Evolutionary conservation across 2,329 filamentous ascomycete genomes (phyloP).

Genomic region (Colletotrichum cordylinicola): DNA sequence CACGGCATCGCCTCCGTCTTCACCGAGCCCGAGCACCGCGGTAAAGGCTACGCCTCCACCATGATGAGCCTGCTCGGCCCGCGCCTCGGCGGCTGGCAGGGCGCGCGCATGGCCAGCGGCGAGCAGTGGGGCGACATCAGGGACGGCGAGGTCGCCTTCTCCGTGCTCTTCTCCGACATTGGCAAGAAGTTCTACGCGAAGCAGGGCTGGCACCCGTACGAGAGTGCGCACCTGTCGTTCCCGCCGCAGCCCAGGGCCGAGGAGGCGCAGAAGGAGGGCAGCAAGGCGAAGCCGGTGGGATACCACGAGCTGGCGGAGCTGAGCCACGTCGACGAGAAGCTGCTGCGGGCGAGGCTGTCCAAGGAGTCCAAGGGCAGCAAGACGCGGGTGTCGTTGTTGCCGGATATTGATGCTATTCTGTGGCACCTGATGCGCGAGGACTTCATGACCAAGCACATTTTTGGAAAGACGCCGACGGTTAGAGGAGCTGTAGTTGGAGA

Average conservation of each 20-base stretch:
- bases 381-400: constrained; percentile 69
- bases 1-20: constrained; percentile 86
- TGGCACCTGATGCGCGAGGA: constrained; percentile 87
- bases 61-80: constrained; percentile 73
- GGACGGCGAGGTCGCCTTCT: constrained; percentile 60
- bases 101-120: constrained; percentile 18
- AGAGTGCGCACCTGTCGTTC: constrained; percentile 75
- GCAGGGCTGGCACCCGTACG: constrained; percentile 78
- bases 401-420: constrained; percentile 69
- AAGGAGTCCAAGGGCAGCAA: constrained; percentile 39
- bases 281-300: constrained; percentile 52
- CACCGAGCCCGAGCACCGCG: constrained; percentile 69
- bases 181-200: constrained; percentile 82
- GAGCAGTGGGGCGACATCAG: constrained; percentile 26
- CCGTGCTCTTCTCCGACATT: constrained; percentile 86
- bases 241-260: constrained; percentile 39
- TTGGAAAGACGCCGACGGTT: constrained; percentile 59
- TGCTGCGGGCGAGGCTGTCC: constrained; percentile 61
- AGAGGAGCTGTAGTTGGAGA: constrained; percentile 73
- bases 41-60: constrained; percentile 76
- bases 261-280: neutral
- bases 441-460: constrained; percentile 72
- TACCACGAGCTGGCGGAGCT: constrained; percentile 66
- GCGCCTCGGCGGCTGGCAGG: constrained; percentile 43
- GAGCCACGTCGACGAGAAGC: constrained; percentile 67